A percentile compares a stretch with the other conserved stretches of the same genome.
phyloP scores from a whole-genome alignment of 2,329 filamentous ascomycete species.

The Paecilomyces fulvus region DNA sequence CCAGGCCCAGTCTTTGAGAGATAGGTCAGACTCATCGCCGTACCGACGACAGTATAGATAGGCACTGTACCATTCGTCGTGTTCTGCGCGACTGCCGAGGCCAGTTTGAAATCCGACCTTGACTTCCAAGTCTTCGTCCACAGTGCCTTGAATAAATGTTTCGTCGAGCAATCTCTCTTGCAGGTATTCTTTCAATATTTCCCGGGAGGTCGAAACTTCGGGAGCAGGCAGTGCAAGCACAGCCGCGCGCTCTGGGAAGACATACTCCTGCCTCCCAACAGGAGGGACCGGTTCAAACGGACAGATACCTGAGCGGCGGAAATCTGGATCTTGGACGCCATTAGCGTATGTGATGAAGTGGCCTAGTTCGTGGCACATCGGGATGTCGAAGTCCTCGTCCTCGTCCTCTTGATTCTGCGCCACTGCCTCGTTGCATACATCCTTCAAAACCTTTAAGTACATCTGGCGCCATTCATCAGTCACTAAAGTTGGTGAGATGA shows the following conservation, averaged over 20 bases:
- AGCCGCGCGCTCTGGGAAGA: too few relatives aligned
- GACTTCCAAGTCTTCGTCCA: too few relatives aligned
- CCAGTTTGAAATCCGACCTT: slow-evolving; percentile 1
- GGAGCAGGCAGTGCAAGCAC: too few relatives aligned
- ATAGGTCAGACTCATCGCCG: too few relatives aligned
- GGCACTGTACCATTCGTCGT: slow-evolving; percentile 1
- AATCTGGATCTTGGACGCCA: background rate
- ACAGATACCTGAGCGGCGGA: background rate
- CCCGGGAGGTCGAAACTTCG: too few relatives aligned
- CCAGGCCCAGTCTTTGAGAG: background rate
- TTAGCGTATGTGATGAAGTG: slow-evolving; percentile 1
- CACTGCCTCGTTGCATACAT: background rate
- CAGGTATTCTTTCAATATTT: too few relatives aligned
- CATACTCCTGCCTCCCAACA: too few relatives aligned
- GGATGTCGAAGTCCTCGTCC: background rate
- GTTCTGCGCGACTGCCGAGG: slow-evolving; percentile 6
- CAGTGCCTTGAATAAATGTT: background rate
- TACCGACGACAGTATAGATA: too few relatives aligned
- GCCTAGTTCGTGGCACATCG: slow-evolving; percentile 1
- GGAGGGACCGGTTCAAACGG: too few relatives aligned
- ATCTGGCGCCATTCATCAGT: too few relatives aligned
- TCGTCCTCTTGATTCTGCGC: background rate
- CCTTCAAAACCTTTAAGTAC: too few relatives aligned
- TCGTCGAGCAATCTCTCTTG: too few relatives aligned
- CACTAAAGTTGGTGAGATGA: background rate